phyloP scores from a whole-genome alignment of 345 rosid species.

The Combretum micranthum region DNA sequence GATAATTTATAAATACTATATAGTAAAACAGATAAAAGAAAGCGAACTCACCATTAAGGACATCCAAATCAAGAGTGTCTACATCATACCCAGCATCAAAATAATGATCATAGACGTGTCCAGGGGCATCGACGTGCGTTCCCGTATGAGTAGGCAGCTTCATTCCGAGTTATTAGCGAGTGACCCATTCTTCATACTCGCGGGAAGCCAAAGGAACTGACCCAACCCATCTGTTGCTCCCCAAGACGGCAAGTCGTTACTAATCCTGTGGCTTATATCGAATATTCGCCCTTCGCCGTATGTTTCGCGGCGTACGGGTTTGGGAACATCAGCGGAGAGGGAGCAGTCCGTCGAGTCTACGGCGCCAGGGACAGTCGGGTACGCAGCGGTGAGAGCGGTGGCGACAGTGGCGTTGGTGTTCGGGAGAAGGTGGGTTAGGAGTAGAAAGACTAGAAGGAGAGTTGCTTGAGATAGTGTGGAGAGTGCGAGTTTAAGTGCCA shows the following conservation, averaged over 20 bases:
- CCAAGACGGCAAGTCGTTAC: slow-evolving; percentile 7
- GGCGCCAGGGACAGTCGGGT: no score
- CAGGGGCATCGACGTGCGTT: slow-evolving; percentile 24
- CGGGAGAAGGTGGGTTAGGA: no score
- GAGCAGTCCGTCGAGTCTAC: no score
- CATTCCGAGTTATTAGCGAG: slow-evolving; percentile 11
- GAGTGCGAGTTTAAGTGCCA: no score
- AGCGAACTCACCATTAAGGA: slow-evolving; percentile 1
- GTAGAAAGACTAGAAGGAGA: no score
- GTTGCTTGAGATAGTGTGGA: no score
- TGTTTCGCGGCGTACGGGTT: neutral
- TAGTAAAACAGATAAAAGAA: neutral
- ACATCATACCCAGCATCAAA: slow-evolving; percentile 33
- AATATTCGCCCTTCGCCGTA: slow-evolving; percentile 9
- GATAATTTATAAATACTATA: no score
- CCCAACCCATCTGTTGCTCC: slow-evolving; percentile 2
- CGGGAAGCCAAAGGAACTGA: slow-evolving; percentile 13
- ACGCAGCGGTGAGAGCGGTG: no score
- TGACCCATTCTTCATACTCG: slow-evolving; percentile 17
- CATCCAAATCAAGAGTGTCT: slow-evolving; percentile 23
- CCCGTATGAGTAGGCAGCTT: slow-evolving; percentile 14
- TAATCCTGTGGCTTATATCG: slow-evolving; percentile 13
- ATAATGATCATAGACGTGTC: slow-evolving; percentile 27
- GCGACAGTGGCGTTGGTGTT: no score
- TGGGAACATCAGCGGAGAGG: no score